Percentiles rank a stretch among this genome's conserved stretches.
These are phyloP conservation scores for Keithomyces neogunnii DNA, from an alignment of 2,329 filamentous ascomycete species.

Conservation along the genomic window DNA sequence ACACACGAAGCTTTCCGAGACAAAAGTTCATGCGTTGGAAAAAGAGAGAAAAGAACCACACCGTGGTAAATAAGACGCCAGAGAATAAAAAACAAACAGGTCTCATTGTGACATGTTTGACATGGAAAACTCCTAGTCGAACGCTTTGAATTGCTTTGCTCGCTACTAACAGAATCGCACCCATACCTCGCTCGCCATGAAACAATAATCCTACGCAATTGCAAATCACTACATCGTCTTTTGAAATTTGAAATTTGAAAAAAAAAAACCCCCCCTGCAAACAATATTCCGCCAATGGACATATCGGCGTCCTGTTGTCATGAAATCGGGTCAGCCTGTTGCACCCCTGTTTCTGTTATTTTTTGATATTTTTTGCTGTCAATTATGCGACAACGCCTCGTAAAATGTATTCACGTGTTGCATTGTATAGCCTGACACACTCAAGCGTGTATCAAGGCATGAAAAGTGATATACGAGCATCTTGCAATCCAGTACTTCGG, in stretches of 20 bases:
- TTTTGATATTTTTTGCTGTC: background rate
- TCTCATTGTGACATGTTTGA: too few species aligned
- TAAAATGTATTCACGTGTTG: background rate
- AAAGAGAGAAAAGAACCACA: too few species aligned
- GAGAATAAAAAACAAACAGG: too few species aligned
- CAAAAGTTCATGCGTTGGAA: too few species aligned
- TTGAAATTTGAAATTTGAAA: background rate
- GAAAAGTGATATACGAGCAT: too few species aligned
- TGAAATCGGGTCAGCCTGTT: background rate
- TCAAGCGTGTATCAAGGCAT: too few species aligned
- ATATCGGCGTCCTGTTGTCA: background rate
- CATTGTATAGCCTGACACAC: too few species aligned
- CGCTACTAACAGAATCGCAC: background rate
- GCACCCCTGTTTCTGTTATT: background rate
- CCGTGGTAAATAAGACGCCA: too few species aligned
- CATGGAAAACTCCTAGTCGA: background rate
- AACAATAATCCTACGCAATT: background rate
- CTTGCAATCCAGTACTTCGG: too few species aligned
- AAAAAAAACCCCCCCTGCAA: background rate
- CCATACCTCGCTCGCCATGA: background rate
- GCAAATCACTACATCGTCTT: background rate
- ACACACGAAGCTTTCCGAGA: too few species aligned
- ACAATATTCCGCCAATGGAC: background rate
- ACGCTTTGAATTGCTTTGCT: background rate
- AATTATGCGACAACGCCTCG: background rate